These are phyloP conservation scores for Neurospora sp. DNA, from an alignment of 495 filamentous ascomycete genomes.

Conservation along the genomic window DNA sequence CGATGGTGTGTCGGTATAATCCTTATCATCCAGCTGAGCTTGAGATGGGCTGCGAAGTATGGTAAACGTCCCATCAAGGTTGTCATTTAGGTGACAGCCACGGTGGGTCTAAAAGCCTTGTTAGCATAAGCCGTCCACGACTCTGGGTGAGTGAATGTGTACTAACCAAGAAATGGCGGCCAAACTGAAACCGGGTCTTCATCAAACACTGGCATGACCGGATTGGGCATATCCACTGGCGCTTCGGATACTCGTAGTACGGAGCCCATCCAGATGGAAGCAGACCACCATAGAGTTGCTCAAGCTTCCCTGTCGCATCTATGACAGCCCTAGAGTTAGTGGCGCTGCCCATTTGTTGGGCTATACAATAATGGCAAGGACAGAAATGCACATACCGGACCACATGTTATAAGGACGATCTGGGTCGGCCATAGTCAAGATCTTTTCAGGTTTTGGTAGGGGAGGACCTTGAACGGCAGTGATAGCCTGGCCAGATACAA, in stretches of 20 bases:
- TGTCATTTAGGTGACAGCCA: neutral
- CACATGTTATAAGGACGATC: slow-evolving; percentile 20
- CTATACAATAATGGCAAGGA: neutral
- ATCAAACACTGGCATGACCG: neutral
- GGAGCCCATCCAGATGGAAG: slow-evolving; percentile 11
- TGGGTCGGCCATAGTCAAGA: slow-evolving; percentile 11
- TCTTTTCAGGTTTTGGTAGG: neutral
- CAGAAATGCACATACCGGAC: slow-evolving; percentile 9
- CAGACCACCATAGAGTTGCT: slow-evolving; percentile 4
- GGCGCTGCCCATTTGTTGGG: neutral
- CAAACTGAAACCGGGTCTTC: neutral
- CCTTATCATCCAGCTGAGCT: neutral
- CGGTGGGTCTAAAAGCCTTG: neutral
- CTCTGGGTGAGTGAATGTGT: neutral
- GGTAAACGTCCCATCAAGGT: neutral
- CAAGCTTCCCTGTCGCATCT: slow-evolving; percentile 6
- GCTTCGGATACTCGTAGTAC: neutral
- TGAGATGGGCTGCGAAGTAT: neutral
- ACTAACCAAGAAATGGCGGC: neutral
- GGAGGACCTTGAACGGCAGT: neutral
- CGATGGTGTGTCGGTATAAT: neutral
- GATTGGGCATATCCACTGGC: neutral
- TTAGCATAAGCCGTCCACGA: neutral
- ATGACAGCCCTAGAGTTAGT: neutral
- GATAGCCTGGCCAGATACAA: neutral